phyloP scores from a whole-genome alignment of 225 moss, liverwort and hornwort species.

The Antitrichia curtipendula region DNA sequence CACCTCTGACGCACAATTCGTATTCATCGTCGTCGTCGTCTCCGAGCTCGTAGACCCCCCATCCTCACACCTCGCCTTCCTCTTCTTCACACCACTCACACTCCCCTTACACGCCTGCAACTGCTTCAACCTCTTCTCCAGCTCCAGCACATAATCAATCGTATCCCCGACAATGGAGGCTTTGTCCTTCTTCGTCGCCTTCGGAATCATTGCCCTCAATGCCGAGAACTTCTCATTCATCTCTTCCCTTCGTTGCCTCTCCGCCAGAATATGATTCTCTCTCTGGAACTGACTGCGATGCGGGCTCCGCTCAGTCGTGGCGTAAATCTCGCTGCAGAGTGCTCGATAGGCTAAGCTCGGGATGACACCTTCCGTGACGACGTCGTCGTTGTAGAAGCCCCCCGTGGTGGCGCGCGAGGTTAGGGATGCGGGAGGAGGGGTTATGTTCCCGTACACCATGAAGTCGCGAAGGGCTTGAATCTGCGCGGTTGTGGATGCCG shows the following conservation, averaged over 20 bases:
- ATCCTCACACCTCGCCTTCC: neutral
- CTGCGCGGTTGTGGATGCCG: conserved; percentile 20
- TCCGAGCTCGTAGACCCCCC: neutral
- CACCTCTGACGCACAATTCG: neutral
- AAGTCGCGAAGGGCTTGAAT: conserved; percentile 91
- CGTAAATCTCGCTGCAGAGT: conserved; percentile 65
- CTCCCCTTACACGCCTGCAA: conserved; percentile 64
- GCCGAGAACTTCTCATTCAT: conserved; percentile 98
- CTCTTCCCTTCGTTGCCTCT: conserved; percentile 87
- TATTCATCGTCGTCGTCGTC: neutral
- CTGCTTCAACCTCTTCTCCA: conserved; percentile 91
- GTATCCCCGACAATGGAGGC: conserved; percentile 96
- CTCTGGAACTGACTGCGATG: conserved; percentile 94
- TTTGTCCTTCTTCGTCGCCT: conserved; percentile 98
- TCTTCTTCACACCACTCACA: neutral
- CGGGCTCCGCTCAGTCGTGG: conserved; percentile 63
- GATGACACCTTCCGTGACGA: conserved; percentile 1
- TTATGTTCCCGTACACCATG: conserved; percentile 66
- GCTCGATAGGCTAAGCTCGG: conserved; percentile 59
- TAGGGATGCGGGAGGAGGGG: neutral
- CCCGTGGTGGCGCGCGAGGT: conserved; percentile 10
- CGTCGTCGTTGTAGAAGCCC: conserved; percentile 35
- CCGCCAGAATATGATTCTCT: conserved; percentile 93
- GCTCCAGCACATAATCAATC: conserved; percentile 84
- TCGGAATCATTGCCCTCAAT: conserved; percentile 88